Conservation (phyloP, 2,329 filamentous ascomycete genomes). For the Calycina marina region DNA sequence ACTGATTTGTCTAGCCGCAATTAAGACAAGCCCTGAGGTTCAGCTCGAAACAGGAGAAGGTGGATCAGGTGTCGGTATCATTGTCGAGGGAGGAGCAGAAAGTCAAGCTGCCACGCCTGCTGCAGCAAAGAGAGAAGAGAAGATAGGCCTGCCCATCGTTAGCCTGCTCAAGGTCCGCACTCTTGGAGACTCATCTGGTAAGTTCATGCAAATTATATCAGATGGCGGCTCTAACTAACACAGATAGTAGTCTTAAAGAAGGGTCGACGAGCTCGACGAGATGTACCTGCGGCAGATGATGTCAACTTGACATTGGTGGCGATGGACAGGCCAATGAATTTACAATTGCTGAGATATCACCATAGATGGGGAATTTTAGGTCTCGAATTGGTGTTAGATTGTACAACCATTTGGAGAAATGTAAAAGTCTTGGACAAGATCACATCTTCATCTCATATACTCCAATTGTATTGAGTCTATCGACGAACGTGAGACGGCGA, state of each 20-base stretch:
- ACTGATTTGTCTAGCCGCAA: no score
- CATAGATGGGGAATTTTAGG: no score
- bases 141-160: not conserved
- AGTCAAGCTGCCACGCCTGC: slow-evolving; percentile 3
- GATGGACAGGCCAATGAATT: not conserved
- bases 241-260: no score
- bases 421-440: no score
- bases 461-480: no score
- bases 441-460: no score
- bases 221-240: not conserved
- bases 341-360: not conserved
- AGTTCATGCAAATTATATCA: not conserved
- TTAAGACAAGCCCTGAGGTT: slow-evolving; percentile 26
- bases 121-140: not conserved
- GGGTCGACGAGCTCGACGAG: not conserved
- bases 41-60: slow-evolving; percentile 27
- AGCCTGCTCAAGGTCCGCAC: not conserved
- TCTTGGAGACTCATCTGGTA: not conserved
- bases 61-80: slow-evolving; percentile 28
- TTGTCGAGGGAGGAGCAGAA: slow-evolving; percentile 12
- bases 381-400: no score
- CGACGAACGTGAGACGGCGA: no score
- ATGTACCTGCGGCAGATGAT: not conserved
- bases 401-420: no score
- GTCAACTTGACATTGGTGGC: not conserved